Evolutionary conservation across 306 rosid species (phyloP).

Genomic region (Glycine tomentella): DNA sequence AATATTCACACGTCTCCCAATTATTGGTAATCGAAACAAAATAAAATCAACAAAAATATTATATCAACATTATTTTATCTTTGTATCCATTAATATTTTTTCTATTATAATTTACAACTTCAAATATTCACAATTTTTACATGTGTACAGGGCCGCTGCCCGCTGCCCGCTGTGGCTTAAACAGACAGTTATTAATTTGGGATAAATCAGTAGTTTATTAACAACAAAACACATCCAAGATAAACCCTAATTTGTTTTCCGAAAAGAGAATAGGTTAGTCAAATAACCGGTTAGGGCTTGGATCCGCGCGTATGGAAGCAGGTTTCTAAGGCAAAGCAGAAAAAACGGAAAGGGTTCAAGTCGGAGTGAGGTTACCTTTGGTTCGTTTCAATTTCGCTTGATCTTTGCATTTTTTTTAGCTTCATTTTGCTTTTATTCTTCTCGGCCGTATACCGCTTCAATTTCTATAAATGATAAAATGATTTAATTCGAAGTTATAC

Average conservation of each 20-base stretch:
- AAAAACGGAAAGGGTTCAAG: neutral
- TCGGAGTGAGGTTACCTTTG: slow-evolving; percentile 22
- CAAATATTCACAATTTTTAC: no score
- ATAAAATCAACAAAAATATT: no score
- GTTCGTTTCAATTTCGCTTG: neutral
- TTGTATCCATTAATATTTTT: no score
- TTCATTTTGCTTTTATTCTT: neutral
- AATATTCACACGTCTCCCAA: no score
- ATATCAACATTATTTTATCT: no score
- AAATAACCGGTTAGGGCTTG: slow-evolving; percentile 1
- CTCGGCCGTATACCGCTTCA: neutral
- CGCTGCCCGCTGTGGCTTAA: neutral
- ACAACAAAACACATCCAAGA: neutral
- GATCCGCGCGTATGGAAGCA: slow-evolving; percentile 24
- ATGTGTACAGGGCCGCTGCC: neutral
- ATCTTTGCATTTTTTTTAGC: neutral
- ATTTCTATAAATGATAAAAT: neutral
- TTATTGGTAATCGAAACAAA: no score
- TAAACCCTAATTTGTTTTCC: slow-evolving; percentile 25
- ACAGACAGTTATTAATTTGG: no score
- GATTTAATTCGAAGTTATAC: neutral
- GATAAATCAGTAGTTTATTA: neutral
- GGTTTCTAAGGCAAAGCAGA: neutral
- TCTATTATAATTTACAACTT: no score
- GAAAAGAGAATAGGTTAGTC: neutral